Conservation (phyloP, 2,329 filamentous ascomycete species). For the Ophioceras dolichostomum region DNA sequence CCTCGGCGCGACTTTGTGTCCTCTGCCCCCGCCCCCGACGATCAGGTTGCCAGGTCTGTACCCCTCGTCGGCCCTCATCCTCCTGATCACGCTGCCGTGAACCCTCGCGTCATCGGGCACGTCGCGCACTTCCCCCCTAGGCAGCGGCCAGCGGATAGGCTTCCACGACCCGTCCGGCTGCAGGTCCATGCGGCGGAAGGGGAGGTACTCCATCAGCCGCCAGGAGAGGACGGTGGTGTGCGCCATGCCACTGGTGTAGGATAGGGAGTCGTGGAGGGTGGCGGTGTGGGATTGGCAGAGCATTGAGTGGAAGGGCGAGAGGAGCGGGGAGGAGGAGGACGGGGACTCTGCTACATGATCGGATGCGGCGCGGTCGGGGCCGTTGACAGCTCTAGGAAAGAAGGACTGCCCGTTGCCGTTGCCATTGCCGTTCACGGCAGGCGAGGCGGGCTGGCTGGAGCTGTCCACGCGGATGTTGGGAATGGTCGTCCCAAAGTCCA, state of each 20-base stretch:
- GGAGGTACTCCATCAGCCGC: constrained; percentile 73
- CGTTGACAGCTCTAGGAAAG: too few species aligned
- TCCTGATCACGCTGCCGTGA: constrained; percentile 61
- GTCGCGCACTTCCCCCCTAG: constrained; percentile 65
- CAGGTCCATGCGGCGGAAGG: constrained; percentile 71
- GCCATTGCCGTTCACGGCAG: background rate
- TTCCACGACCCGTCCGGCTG: constrained; percentile 63
- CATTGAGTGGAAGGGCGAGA: constrained; percentile 40
- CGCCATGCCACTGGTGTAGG: constrained; percentile 48
- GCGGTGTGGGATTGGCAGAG: constrained; percentile 44
- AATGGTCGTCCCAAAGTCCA: constrained; percentile 5
- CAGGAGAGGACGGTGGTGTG: constrained; percentile 48
- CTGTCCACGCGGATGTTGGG: constrained; percentile 22
- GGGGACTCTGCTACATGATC: too few species aligned
- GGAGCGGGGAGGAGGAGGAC: constrained; percentile 9
- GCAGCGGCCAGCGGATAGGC: constrained; percentile 69
- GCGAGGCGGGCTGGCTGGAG: constrained; percentile 11
- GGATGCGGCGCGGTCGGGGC: too few species aligned
- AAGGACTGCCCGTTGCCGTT: background rate
- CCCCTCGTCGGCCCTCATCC: constrained; percentile 48
- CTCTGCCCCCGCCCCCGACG: constrained; percentile 64
- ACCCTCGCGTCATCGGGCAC: constrained; percentile 59
- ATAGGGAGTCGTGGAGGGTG: constrained; percentile 58
- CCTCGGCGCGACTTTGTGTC: constrained; percentile 46
- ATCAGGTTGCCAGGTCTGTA: constrained; percentile 75